Conservation (phyloP, 75 land plant genomes). For the Pinus taeda region DNA sequence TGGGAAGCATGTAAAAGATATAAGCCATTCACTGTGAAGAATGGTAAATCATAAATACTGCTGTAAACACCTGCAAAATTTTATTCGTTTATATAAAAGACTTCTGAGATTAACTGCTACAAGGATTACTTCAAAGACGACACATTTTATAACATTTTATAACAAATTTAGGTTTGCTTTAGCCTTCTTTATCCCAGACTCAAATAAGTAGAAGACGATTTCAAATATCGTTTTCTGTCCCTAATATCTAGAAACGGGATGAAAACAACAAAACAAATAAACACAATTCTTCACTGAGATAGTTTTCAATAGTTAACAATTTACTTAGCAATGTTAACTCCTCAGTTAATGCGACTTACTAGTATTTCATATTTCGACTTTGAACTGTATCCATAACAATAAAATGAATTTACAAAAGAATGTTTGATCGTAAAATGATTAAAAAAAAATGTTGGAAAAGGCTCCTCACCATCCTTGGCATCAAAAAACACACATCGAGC, state of each 20-base stretch:
- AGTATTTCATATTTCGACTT: neutral
- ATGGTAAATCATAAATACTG: too few relatives aligned
- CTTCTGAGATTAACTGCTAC: too few relatives aligned
- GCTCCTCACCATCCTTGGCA: conserved; percentile 8
- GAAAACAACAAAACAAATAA: neutral
- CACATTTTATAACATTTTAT: neutral
- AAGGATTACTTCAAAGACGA: too few relatives aligned
- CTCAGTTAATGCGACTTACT: neutral
- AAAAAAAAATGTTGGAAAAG: neutral
- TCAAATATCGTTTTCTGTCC: neutral
- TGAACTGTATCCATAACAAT: neutral
- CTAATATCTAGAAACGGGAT: neutral
- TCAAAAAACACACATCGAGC: conserved; percentile 4
- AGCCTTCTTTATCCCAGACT: neutral
- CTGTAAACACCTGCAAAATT: too few relatives aligned
- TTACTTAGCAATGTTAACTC: neutral
- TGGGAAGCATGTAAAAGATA: neutral
- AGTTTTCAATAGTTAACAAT: neutral
- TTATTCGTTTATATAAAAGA: too few relatives aligned
- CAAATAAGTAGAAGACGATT: neutral
- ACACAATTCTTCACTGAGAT: neutral
- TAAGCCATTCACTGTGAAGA: neutral
- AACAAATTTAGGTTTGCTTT: neutral
- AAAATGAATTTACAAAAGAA: neutral
- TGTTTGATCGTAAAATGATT: neutral